Evolutionary conservation across 2,329 filamentous ascomycete species (phyloP), one percentile per base, ranked within the genome.

Genomic region (Blastomyces percursus): DNA sequence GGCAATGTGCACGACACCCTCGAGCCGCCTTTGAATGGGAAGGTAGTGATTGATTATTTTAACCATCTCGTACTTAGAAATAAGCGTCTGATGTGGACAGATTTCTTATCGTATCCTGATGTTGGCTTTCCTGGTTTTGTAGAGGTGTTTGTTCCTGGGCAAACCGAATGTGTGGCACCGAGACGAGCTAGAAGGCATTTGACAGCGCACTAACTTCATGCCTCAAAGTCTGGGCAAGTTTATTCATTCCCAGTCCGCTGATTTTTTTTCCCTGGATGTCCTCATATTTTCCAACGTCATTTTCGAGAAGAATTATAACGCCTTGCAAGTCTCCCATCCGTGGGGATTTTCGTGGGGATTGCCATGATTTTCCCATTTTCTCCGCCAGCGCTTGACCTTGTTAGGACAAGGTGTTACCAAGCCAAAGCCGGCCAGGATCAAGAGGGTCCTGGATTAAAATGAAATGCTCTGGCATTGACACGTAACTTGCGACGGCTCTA

Each of bases 381-480:
- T 59, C 12, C 12, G 14, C 51, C 21, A 24, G 51, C 60, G 60
- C 60, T 56, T 51, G 54, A 40, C 42, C 24, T 51, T 21, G 52
- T 62, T 59, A 19, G 38, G 60, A 9, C 48, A 52, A 40, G 48
- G 59, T 54, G 32, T 59, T 24, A 46, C 38, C 42, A 50, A 42
- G 57, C 57, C 60, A 63, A 59, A 61, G 69, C 65, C 69, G 68
- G 71, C 68, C 60, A 60, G 61, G 61, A 60, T 67, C 66, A 60
- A 64, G 64, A 68, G 63, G 66, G 67, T 65, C 66, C 72, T 64
- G 67, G 67, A 67, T 63, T 65, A 65, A 67, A 63, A 68, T 66
- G 66, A 66, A 69, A 67, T 67, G 66, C 65, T 70, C 68, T 68
- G 69, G 66, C 67, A 67, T 64, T 73, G 72, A 73, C 64, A 66